Evolutionary conservation across 352 stramenopile genomes (phyloP), one percentile per base, ranked within the genome.

Genomic region (Globisporangium viniferum): DNA sequence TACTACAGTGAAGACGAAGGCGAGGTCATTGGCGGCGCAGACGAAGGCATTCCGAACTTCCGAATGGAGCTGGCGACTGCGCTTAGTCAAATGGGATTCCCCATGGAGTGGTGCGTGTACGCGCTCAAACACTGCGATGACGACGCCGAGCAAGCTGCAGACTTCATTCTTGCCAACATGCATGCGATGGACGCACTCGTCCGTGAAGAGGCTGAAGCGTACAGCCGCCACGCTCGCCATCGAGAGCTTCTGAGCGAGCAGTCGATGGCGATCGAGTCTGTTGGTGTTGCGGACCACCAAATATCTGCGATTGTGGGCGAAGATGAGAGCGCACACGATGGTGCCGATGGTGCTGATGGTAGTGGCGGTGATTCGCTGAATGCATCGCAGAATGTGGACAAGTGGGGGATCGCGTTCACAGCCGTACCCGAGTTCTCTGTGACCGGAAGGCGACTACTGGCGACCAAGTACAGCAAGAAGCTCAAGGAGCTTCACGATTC

Each of bases 1-100:
- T 93, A 94, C 73, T 93, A 90, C 64, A 94, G 85, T 48, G 84
- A 95, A 72, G 89, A 96, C 58, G 89, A 95, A 58, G 82, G 91
- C 8, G 83, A 92, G 0, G 73, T 41, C 7, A 63, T 72, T 7
- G 77, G 68, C 14, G 84, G 91, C n/a, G 55, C 73, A 10, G 80
- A 86, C 24, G 77, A 85, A 18, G 66, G 59, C 8, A 90, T 93
- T 35, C 88, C 86, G 2, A 94, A 93, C 76, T 94, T 95, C 65
- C 86, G 89, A 9, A 90, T 95, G 76, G 88, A 95, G 56, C 70
- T 94, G 35, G 84, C 81, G 7, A 94, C 86, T 1, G 81, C 82
- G 6, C 64, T 96, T 6, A 94, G 80, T 62, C 83, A 94, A 67
- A 94, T 96, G 88, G 89, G 89, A 0, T 95, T 96, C 62, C 84